Evolutionary conservation across 2,329 filamentous ascomycete genomes (phyloP), one percentile per base, ranked within the genome.

Genomic region (Cladophialophora immunda): DNA sequence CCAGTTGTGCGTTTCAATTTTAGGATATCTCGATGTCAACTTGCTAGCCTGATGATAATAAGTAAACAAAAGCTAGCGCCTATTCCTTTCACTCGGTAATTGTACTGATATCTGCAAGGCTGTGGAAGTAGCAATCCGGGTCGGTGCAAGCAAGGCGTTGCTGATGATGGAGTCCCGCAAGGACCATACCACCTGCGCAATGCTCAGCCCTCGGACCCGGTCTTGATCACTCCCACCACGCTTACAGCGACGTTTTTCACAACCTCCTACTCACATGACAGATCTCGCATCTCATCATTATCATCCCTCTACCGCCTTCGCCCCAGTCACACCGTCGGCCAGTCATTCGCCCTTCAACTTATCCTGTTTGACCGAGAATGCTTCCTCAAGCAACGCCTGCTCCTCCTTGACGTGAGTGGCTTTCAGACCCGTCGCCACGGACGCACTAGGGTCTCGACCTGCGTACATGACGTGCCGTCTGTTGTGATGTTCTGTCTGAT

Each of bases 391-490:
- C 73, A 99, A 81, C 56, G 95, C 92, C 78, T 92, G 86, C 86
- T 98, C 95, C 84, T 99, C 95, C 87, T 94, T 96, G 81, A 89
- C 83, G 81, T 99, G 95, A 64, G 86, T 88, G 53, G 86, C 83
- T 89, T 99, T 99, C 77, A 95, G 83, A 80, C 95, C 95, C 62
- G 94, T 97, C 41, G 95, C 95, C 29, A 98, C 94, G 71, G 91
- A 94, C 17, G 95, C 94, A 76, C 93, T 97, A 41, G 94, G 94
- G 81, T 93, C 90, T 75, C 95, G 91, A 73, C 95, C 95, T 67
- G 95, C 95, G 80, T 98, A 99, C 89, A 97, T 93, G 78, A 97
- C 93, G 82, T 97, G 92, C 83, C 97, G 94, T 78, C 92, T 89
- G 82, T 96, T 90, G 84, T 98, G 94, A 82, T 97, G 86, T 82